Percentiles rank a stretch among this genome's conserved stretches.
Conservation (phyloP, 2,329 filamentous ascomycete species). For the Aulographum hederae region DNA sequence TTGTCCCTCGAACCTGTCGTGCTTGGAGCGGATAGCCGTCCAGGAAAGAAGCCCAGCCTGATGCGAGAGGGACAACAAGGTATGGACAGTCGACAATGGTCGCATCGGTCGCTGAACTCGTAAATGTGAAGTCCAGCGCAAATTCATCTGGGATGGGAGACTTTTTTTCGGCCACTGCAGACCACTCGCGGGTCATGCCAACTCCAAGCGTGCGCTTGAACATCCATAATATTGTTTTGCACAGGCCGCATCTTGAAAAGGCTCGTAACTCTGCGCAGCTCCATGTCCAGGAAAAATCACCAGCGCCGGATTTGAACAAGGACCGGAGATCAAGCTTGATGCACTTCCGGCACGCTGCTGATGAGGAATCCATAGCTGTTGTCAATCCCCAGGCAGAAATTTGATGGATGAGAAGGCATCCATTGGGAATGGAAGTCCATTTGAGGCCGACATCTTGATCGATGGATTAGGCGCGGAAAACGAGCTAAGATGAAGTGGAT, state of each 20-base stretch:
- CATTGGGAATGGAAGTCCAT: no score
- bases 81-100: not conserved
- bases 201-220: not conserved
- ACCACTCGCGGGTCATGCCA: not conserved
- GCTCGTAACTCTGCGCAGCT: not conserved
- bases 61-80: not conserved
- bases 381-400: no score
- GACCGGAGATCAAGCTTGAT: not conserved
- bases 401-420: no score
- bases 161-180: not conserved
- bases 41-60: not conserved
- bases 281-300: not conserved
- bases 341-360: no score
- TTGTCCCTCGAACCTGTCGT: not conserved
- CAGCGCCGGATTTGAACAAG: not conserved
- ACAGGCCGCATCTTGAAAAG: not conserved
- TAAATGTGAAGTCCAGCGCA: not conserved
- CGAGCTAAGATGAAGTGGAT: no score
- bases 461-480: no score
- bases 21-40: not conserved
- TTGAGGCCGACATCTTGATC: no score
- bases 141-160: not conserved
- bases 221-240: not conserved
- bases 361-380: no score
- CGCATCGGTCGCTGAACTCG: not conserved